Base-by-base conservation (phyloP, 108 stramenopile species). In the Fragilaria crotonensis region DNA sequence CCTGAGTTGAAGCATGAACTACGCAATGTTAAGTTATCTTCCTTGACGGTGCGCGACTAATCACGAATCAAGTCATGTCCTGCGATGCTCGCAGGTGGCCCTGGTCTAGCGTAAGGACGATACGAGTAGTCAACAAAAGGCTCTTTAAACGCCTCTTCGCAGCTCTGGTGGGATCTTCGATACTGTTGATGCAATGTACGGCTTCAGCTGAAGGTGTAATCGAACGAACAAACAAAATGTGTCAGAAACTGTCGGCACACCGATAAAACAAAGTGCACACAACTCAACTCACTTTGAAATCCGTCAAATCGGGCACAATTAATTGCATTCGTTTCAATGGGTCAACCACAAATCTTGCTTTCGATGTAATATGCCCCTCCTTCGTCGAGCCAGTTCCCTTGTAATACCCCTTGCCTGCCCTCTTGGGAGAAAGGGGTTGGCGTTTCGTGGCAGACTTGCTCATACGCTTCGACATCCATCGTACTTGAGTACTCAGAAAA, bases 361-460 rank as follows among this genome's bases (percentile, higher is more conserved):
- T 92, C 58, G 67, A 71, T 27, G 71, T 86, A 25, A 87, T 28
- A 30, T 72, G 51, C 25, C 90, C 90, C 47, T 92, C 87, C 46
- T 79, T 86, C 2, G 85, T 92, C 33, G 64, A 69, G 52, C 87
- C 85, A n/a, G 89, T 92, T 26, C 90, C 90, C 66, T 92, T 92
- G 75, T 92, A 92, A 63, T 73, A 92, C 14, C 90, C 90, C 66
- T 92, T 92, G 28, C 73, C 63, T 7, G 79, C 90, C 22, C 81
- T 74, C 59, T 92, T 92, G 31, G 85, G 84, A 23, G 74, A 83
- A 33, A 92, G 75, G 3, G 86, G 86, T 54, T 83, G 48, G 46
- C 90, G 68, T 48, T 92, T 92, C 18, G 71, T 54, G 28, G 90
- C 90, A 19, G 85, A 72, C 62, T 87, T 89, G 60, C 76, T 73